Base-by-base conservation (phyloP, 805 yeast species). In the Yarrowia divulgata region DNA sequence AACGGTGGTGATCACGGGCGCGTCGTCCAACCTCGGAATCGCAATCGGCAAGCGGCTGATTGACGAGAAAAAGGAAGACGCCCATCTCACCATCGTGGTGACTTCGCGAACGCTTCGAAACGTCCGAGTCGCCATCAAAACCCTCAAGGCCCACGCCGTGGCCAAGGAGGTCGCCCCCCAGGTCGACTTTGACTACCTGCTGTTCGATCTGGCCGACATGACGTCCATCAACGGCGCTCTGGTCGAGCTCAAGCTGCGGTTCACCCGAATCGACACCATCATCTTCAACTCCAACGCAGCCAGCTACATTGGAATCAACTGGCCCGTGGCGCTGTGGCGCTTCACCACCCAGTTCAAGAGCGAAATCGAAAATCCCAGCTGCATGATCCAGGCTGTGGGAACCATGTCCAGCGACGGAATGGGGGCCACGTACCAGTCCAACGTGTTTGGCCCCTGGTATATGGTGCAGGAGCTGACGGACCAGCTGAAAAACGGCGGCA, bases 361-460 rank as follows among this genome's bases (percentile, higher is more conserved):
- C 58, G 95, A 95, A 1, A 94, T 89, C n/a, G 95, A 98, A 0
- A 87, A 85, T 70, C 98, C 97, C 9, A 87, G 88, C 1, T 93
- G 90, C 79, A 93, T 94, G 78, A 84, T 90, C 46, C 98, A 95
- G 81, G 83, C 85, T 69, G 83, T 86, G 18, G 97, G 98, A 4
- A 88, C 88, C 34, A 87, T 85, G 74, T 86, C 97, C 0, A 67
- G 23, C 14, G 99, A 95, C 78, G 93, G 86, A 0, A 73, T 94
- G 82, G 98, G 98, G 1, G 80, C 90, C 39, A 92, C 93, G 4
- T 95, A 94, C 81, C 97, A 95, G 79, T 96, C 95, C 6, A 95
- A 95, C 76, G 97, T 94, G n/a, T 91, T 95, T 79, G 97, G 97
- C 0, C 98, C 98, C 1, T 93, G 90, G 80, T 95, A 88, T 77